These are phyloP conservation scores for Thermomucor indicae-seudaticae DNA, from an alignment of 371 early-diverging fungal species.

Conservation along the genomic window DNA sequence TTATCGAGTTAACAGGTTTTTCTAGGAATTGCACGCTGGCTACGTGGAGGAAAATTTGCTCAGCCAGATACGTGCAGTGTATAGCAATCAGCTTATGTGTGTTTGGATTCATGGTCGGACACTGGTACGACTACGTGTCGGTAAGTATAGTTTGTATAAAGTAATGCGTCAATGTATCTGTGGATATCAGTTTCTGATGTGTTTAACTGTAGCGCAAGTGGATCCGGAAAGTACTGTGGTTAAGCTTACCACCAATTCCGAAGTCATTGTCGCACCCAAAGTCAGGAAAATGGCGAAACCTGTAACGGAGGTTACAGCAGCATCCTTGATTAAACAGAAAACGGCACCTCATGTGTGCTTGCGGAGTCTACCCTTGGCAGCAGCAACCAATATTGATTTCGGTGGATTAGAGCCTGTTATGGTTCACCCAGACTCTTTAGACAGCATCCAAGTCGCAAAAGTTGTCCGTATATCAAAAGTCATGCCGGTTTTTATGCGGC, in stretches of 20 bases:
- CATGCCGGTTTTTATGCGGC: constrained; percentile 16
- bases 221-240: constrained; percentile 54
- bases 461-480: constrained; percentile 21
- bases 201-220: neutral
- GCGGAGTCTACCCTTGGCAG: constrained; percentile 12
- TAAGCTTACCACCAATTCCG: constrained; percentile 61
- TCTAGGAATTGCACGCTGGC: constrained; percentile 74
- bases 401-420: neutral
- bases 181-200: neutral
- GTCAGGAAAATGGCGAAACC: constrained; percentile 25
- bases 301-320: constrained; percentile 11
- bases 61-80: constrained; percentile 72
- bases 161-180: neutral
- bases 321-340: constrained; percentile 12
- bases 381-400: neutral
- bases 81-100: constrained; percentile 59
- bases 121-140: constrained; percentile 49
- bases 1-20: neutral
- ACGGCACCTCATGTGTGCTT: constrained; percentile 18
- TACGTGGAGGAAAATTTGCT: constrained; percentile 78
- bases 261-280: constrained; percentile 83
- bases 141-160: constrained; percentile 26
- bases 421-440: constrained; percentile 23
- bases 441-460: constrained; percentile 6
- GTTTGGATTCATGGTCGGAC: constrained; percentile 75